phyloP scores from a whole-genome alignment of 352 stramenopile genomes.

The Pythium pyrilobum region DNA sequence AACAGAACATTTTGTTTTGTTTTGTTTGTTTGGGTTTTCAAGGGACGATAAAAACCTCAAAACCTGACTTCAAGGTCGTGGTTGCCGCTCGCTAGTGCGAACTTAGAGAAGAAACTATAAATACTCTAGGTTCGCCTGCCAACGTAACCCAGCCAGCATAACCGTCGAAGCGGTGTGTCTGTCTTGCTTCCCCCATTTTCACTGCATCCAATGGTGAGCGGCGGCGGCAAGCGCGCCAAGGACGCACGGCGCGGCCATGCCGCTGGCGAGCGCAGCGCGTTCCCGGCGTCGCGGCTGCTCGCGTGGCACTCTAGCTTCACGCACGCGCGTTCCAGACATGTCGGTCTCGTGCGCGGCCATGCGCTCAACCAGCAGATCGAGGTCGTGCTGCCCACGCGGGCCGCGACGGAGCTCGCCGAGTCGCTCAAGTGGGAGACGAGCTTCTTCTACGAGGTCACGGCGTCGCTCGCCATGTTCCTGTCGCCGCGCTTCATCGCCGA shows the following conservation, averaged over 20 bases:
- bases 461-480: constrained; percentile 49
- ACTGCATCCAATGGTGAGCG: constrained; percentile 77
- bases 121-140: not conserved
- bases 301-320: constrained; percentile 61
- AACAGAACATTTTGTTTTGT: too few relatives aligned
- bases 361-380: constrained; percentile 71
- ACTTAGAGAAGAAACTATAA: not conserved
- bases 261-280: constrained; percentile 6
- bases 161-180: too few relatives aligned
- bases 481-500: constrained; percentile 51
- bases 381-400: constrained; percentile 36
- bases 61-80: constrained; percentile 7
- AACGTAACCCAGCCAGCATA: too few relatives aligned
- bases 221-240: constrained; percentile 39
- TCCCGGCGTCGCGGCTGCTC: constrained; percentile 37
- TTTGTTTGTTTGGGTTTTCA: not conserved
- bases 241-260: constrained; percentile 19
- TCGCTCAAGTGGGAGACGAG: constrained; percentile 66
- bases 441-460: constrained; percentile 78
- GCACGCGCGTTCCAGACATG: constrained; percentile 41
- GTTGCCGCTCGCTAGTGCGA: too few relatives aligned
- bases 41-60: not conserved
- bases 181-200: too few relatives aligned
- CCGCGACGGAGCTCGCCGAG: constrained; percentile 31
- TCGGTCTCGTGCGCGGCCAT: constrained; percentile 36